Evolutionary conservation across 208 protist genomes (phyloP), one percentile per base, ranked within the genome.

Genomic region (Crithidia acanthocephali): DNA sequence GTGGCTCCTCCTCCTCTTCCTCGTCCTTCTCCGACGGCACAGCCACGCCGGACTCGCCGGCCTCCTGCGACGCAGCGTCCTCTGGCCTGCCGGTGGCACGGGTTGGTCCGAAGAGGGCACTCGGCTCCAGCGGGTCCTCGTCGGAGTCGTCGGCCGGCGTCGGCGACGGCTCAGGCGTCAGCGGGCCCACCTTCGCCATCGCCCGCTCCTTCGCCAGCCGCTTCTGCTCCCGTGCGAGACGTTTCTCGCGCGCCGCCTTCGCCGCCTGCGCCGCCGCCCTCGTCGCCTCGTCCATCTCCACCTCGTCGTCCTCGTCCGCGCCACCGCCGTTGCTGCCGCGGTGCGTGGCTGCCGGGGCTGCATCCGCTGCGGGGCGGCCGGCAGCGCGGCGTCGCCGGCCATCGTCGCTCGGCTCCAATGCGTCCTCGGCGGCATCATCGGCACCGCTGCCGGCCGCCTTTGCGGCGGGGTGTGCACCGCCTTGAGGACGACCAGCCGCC

Each of bases 171-270:
- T 65, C 59, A 2, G 59, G 59, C 2, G 35, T 65, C 18, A 45
- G 44, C 44, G 25, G 22, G 16, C 27, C 56, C 7, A 42, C 9
- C 1, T 40, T 23, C 2, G 56, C 33, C 16, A 13, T 9, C 10
- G 51, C 47, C n/a, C 64, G 35, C 25, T 70, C 11, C 16, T 22
- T 44, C 45, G 20, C 48, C 44, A 47, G 15, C 47, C 48, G 51
- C 22, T 3, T 20, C 66, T 32, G 48, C 65, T 55, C 33, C 9
- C 42, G 18, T 28, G 20, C 27, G 32, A 62, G n/a, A 1, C 44
- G 40, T 9, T 23, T 35, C 28, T 51, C 59, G 8, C 65, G 48
- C 27, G 65, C 65, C 15, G 50, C 65, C 50, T 70, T 70, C 15
- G 65, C 50, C 2, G 50, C 51, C 30, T 30, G 51, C 7, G 65